Evolutionary conservation across 208 protist species (phyloP).

Genomic region (Crithidia thermophila): DNA sequence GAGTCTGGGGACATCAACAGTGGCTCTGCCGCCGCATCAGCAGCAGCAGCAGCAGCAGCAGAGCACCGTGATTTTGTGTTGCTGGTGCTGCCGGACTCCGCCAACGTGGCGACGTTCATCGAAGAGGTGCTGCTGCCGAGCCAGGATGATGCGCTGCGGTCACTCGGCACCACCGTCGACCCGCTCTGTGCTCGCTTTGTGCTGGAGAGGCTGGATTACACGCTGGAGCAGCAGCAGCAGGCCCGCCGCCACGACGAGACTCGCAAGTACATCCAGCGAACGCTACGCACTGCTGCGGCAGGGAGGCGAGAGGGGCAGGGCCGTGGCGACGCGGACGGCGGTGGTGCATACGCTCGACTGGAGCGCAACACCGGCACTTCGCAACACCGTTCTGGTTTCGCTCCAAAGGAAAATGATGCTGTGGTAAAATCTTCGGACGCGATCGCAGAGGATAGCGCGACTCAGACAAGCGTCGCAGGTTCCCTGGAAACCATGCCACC

Average conservation of each 20-base stretch:
- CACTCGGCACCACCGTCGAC: neutral
- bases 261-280: slow-evolving; percentile 40
- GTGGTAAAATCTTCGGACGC: too few relatives aligned
- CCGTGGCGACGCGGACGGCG: too few relatives aligned
- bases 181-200: slow-evolving; percentile 19
- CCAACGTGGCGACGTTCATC: slow-evolving; percentile 49
- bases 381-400: neutral
- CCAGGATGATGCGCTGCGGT: slow-evolving; percentile 28
- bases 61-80: slow-evolving; percentile 42
- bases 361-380: slow-evolving; percentile 3
- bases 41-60: neutral
- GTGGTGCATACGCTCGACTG: too few relatives aligned
- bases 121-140: slow-evolving; percentile 56
- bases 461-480: neutral
- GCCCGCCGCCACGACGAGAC: slow-evolving; percentile 39
- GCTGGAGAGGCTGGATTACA: slow-evolving; percentile 48
- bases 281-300: slow-evolving; percentile 15
- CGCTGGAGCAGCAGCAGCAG: slow-evolving; percentile 35
- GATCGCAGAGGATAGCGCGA: too few relatives aligned
- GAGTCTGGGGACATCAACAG: neutral
- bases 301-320: too few relatives aligned
- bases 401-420: too few relatives aligned
- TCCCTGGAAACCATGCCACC: neutral
- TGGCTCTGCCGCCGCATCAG: neutral
- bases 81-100: slow-evolving; percentile 68